Evolutionary conservation across 805 yeast genomes (phyloP), one percentile per base, ranked within the genome.

Genomic region (Dipodascopsis tothii): DNA sequence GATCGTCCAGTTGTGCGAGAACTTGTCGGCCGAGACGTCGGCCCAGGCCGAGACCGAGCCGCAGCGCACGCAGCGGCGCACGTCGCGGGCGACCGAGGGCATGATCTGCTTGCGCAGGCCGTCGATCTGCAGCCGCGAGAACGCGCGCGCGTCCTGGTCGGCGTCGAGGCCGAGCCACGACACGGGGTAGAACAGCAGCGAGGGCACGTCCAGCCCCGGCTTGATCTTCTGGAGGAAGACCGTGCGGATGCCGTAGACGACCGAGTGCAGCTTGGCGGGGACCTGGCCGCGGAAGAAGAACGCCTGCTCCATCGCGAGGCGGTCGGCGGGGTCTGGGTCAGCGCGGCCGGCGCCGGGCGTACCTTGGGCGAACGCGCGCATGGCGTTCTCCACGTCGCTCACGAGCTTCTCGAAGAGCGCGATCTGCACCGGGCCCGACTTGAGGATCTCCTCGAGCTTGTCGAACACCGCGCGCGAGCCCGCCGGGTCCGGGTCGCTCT

Each of bases 181-280:
- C 1, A 78, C 77, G 52, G 81, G 78, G 56, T 79, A 76, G 50
- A 79, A 77, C 55, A 74, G 81, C 21, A 86, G 54, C 5, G 71
- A 74, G 1, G 80, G 69, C 1, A 73, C 63, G 50, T 75, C 71
- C 21, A 72, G 65, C 21, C 70, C 75, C 4, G 74, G 68, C 22
- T 62, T 59, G 16, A 72, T 60, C 35, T 64, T 62, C 11, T 66
- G 64, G 14, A 68, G 60, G 56, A 72, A 78, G n/a, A 71, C 68
- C 4, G 70, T 73, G 41, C 79, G 60, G 7, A 79, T 57, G 9
- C 70, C 54, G 11, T 54, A 48, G 3, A 60, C 58, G 11, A 64
- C 57, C 1, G 65, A 57, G 22, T 55, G 39, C n/a, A 67, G 58
- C 21, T 60, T 73, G 0, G 63, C 62, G 0, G 84, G 77, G 3